A percentile compares a stretch with the other conserved stretches of the same genome.
Evolutionary conservation across 192 early-diverging fungal genomes (phyloP).

Genomic region (Gamsiella multidivaricata): DNA sequence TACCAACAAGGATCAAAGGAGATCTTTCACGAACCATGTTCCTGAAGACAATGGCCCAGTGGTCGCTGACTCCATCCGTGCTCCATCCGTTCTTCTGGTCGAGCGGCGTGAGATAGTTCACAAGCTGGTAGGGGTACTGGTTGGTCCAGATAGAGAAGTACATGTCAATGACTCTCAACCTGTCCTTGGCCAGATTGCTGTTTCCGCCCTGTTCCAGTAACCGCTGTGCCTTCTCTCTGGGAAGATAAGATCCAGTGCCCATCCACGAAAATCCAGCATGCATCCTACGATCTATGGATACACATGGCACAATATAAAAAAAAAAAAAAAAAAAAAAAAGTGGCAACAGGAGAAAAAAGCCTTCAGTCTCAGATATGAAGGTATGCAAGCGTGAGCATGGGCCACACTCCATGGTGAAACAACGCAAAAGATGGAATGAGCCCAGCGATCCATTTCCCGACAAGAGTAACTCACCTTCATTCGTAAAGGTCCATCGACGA

Average conservation of each 20-base stretch:
- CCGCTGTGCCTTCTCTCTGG: slow-evolving; percentile 61
- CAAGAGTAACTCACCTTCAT: slow-evolving; percentile 47
- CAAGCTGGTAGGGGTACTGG: slow-evolving; percentile 67
- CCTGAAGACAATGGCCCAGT: slow-evolving; percentile 58
- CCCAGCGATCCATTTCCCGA: neutral
- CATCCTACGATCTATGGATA: slow-evolving; percentile 55
- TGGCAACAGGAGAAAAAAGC: too few species aligned
- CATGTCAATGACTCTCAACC: slow-evolving; percentile 58
- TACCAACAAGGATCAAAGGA: too few species aligned
- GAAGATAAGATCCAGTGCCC: slow-evolving; percentile 61
- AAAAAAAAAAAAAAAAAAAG: too few species aligned
- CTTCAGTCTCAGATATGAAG: too few species aligned
- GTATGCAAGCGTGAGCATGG: too few species aligned
- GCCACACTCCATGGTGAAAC: too few species aligned
- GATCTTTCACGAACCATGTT: slow-evolving; percentile 62
- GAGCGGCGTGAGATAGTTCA: slow-evolving; percentile 59
- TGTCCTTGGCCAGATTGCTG: slow-evolving; percentile 56
- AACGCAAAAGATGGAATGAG: too few species aligned
- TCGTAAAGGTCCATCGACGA: slow-evolving; percentile 64
- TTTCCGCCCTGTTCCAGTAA: slow-evolving; percentile 64
- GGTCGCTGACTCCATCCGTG: slow-evolving; percentile 56
- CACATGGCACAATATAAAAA: too few species aligned
- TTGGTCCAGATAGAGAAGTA: slow-evolving; percentile 74
- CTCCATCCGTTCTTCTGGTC: slow-evolving; percentile 58
- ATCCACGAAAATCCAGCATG: slow-evolving; percentile 69